A percentile compares a stretch with the other conserved stretches of the same genome.
phyloP scores from a whole-genome alignment of 2,329 filamentous ascomycete species.

The Fusarium vanettenii region DNA sequence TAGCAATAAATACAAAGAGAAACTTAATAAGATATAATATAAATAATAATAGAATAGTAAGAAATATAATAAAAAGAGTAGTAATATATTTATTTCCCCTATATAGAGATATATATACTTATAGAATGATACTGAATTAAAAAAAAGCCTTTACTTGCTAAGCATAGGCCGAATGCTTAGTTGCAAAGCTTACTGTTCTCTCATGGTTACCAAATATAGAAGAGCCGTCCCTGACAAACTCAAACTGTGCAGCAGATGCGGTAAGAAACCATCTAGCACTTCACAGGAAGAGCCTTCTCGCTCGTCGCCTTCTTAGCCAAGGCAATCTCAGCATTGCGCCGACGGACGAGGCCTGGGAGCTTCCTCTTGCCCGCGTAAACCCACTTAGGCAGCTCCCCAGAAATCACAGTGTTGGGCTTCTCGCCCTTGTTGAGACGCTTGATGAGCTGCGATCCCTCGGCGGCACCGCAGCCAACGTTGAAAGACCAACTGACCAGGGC shows the following conservation, averaged over 20 bases:
- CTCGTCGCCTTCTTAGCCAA: conserved; percentile 41
- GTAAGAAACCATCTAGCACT: conserved; percentile 1
- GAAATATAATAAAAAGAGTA: too few species aligned
- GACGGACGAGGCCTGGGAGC: conserved; percentile 53
- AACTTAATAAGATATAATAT: too few species aligned
- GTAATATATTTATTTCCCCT: too few species aligned
- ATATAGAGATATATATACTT: not conserved
- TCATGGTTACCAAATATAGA: not conserved
- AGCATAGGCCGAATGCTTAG: not conserved
- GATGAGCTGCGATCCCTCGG: conserved; percentile 51
- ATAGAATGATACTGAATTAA: not conserved
- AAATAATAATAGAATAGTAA: too few species aligned
- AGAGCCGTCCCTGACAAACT: not conserved
- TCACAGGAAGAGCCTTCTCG: conserved; percentile 18
- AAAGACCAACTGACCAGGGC: conserved; percentile 64
- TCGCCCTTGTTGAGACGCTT: conserved; percentile 28
- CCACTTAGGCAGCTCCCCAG: conserved; percentile 61
- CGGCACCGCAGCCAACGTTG: conserved; percentile 60
- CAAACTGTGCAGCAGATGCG: not conserved
- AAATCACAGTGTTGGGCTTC: conserved; percentile 50
- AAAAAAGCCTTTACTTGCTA: not conserved
- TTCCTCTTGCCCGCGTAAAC: conserved; percentile 53
- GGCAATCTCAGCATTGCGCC: conserved; percentile 59
- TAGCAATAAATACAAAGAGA: too few species aligned
- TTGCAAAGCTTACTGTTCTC: not conserved